phyloP scores from a whole-genome alignment of 164 flowering plant genomes.

The Houttuynia cordata region DNA sequence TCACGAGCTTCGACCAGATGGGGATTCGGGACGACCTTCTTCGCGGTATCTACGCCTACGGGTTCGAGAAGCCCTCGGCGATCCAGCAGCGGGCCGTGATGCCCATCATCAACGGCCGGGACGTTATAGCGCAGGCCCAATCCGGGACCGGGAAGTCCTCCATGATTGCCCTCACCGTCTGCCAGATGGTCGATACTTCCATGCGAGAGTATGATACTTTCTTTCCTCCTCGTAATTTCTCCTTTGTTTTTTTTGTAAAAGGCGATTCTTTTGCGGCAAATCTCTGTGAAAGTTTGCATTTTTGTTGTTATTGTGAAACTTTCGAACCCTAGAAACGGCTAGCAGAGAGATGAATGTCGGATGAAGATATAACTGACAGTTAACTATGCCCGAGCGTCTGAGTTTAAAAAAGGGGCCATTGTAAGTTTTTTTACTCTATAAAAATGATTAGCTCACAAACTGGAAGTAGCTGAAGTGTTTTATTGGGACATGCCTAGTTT shows the following conservation, averaged over 20 bases:
- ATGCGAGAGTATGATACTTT: slow-evolving; percentile 40
- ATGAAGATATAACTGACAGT: too few relatives aligned
- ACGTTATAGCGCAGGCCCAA: slow-evolving; percentile 95
- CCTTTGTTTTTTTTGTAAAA: neutral
- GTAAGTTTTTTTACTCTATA: too few relatives aligned
- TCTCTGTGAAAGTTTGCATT: too few relatives aligned
- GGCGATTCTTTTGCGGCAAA: neutral
- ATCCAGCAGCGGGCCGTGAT: slow-evolving; percentile 83
- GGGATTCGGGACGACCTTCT: slow-evolving; percentile 69
- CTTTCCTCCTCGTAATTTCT: neutral
- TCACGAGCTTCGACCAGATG: slow-evolving; percentile 70
- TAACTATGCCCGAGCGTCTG: too few relatives aligned
- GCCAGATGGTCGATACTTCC: slow-evolving; percentile 71
- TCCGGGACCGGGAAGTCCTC: slow-evolving; percentile 95
- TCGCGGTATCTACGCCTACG: slow-evolving; percentile 72
- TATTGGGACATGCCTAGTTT: too few relatives aligned
- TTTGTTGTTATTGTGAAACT: too few relatives aligned
- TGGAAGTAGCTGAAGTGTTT: too few relatives aligned
- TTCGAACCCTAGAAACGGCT: too few relatives aligned
- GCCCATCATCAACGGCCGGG: slow-evolving; percentile 83
- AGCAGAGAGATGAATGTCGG: too few relatives aligned
- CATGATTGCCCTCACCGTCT: slow-evolving; percentile 90
- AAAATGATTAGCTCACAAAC: too few relatives aligned
- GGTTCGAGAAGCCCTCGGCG: slow-evolving; percentile 92
- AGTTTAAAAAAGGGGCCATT: too few relatives aligned